Evolutionary conservation across 176 grass and related monocot species (phyloP), one percentile per base, ranked within the genome.

Genomic region (Carex parvula): DNA sequence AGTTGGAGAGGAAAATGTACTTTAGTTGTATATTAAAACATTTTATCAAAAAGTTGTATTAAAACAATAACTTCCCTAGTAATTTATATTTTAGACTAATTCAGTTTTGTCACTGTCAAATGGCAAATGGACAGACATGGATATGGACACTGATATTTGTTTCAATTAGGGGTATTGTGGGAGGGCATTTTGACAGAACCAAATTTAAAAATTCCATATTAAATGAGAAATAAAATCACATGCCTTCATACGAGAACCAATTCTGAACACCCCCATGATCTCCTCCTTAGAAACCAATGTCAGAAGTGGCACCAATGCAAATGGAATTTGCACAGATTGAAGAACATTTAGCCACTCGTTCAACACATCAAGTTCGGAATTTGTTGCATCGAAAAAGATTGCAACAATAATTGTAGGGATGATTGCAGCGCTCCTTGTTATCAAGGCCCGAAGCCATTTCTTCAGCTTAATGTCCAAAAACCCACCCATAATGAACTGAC

Each of bases 401-500:
- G 96, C 91, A 33, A 99, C 93, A 52, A 94, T 79, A 80, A 99
- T 93, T 66, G 96, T 99, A 39, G 96, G 96, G 44, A 95, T 86
- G 50, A 99, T 99, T 58, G 96, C 96, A 54, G 93, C 95, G 85
- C 91, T 95, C 81, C 96, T 79, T 68, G 96, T 99, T 60, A 99
- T 99, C 60, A 99, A 57, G 8, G 96, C 83, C 70, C 96, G 89
- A n/a, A 87, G 24, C 96, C 96, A 99, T 90, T 99, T 99, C 74
- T 99, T 99, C 60, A 99, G 83, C 77, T 86, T 85, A 10, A 99
- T 82, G 85, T 99, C 92, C 17, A 95, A 80, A 85, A 99, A 99
- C 64, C 96, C 96, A n/a, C 96, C 96, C 96, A 99, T 99, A 86
- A 99, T 99, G 87, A 99, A 99, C 83, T 99, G 96, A 22, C 96